Base-by-base conservation (phyloP, 148 eudicot genomes). In the Oxyria digyna region DNA sequence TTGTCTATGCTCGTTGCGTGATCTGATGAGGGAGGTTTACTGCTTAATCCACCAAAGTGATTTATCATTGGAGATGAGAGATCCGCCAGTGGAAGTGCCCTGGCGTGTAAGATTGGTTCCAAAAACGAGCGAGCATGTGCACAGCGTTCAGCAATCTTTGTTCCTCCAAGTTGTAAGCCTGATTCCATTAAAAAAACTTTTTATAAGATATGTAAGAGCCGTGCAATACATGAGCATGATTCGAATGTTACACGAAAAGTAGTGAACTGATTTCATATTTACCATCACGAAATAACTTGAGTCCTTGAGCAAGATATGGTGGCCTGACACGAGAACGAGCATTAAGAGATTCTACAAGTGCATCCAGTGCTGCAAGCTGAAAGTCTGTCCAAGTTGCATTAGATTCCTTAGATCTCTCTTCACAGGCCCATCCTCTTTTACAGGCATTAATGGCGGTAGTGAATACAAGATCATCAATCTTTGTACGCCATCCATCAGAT, bases 71-170 rank as follows among this genome's bases (percentile, higher is more conserved):
- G 63, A 38, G 81, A 75, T 4, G 79, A 55, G n/a, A 67, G 66
- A 77, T 93, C 91, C 26, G 76, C 66, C 54, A 87, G 62, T 29
- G 95, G 86, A 71, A 87, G 87, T 9, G 83, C 83, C 74, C 96
- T 79, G 14, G 98, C 91, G 79, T 89, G 98, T 73, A 93, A 77
- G 59, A 93, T 81, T 42, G 85, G 83, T 86, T 93, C 96, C 75
- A 93, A 78, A 42, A 84, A 78, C 73, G 81, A 64, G 74, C 86
- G 86, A 67, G 98, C 91, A 69, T 84, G 88, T 4, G 83, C 79
- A 80, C 98, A 90, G 57, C 79, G 80, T 67, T 89, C 87, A 31
- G 87, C 81, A 76, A 90, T 57, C 77, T 78, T 85, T 27, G 87
- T 80, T 71, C 92, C 92, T 42, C 78, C 40, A 35, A 74, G 43